Conservation (phyloP, 2,329 filamentous ascomycete genomes). For the Alternaria alternata region DNA sequence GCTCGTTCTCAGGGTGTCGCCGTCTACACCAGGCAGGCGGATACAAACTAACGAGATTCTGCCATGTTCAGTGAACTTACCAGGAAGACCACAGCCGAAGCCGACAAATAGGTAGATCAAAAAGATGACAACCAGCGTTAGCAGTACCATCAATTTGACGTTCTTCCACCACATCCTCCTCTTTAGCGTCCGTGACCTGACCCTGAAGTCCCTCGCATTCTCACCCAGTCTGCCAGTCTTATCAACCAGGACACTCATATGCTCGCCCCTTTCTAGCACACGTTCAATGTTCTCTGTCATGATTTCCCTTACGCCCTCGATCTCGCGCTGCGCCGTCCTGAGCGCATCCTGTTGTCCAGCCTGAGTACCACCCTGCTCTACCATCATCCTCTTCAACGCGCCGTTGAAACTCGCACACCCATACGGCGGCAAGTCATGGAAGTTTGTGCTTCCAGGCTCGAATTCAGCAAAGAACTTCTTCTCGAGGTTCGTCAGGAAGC, state of each 20-base stretch:
- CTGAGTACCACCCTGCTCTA: constrained; percentile 82
- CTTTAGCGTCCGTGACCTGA: constrained; percentile 84
- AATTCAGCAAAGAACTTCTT: constrained; percentile 82
- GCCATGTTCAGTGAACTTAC: constrained; percentile 25
- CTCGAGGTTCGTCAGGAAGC: constrained; percentile 89
- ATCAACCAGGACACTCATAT: constrained; percentile 92
- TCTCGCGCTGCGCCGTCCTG: constrained; percentile 82
- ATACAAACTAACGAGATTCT: neutral
- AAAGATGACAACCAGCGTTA: constrained; percentile 75
- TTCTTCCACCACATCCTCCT: constrained; percentile 99
- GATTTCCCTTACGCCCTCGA: constrained; percentile 89
- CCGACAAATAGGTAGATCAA: constrained; percentile 75
- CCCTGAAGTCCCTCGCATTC: constrained; percentile 87
- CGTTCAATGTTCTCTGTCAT: constrained; percentile 97
- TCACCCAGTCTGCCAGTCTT: constrained; percentile 94
- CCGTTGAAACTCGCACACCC: constrained; percentile 88
- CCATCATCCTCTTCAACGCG: constrained; percentile 78
- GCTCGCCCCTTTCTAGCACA: constrained; percentile 83
- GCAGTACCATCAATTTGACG: constrained; percentile 86
- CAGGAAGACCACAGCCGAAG: constrained; percentile 75
- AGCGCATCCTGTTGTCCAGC: constrained; percentile 79
- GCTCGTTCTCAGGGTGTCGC: too few species aligned
- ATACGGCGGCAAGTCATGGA: constrained; percentile 81
- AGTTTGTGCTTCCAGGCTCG: constrained; percentile 72
- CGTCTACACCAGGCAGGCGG: too few species aligned